Conservation (phyloP, 2,329 filamentous ascomycete genomes). For the Claviceps quebecensis region DNA sequence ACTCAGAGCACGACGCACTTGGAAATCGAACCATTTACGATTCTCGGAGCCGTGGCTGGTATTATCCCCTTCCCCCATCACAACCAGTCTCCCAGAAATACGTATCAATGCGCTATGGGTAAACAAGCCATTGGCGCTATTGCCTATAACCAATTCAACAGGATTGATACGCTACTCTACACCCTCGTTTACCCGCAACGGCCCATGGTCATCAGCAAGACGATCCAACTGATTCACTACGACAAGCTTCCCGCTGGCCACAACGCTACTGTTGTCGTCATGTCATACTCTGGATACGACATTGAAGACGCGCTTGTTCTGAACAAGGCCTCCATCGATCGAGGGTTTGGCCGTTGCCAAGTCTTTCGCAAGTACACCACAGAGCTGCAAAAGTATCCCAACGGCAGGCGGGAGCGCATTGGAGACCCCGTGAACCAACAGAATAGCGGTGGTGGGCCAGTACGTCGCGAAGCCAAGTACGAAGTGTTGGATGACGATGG, state of each 20-base stretch:
- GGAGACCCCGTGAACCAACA: slow-evolving; percentile 40
- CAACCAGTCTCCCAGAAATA: slow-evolving; percentile 97
- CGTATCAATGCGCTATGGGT: slow-evolving; percentile 99
- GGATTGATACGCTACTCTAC: slow-evolving; percentile 91
- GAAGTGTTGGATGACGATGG: slow-evolving; percentile 71
- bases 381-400: slow-evolving; percentile 77
- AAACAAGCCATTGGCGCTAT: slow-evolving; percentile 99
- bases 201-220: slow-evolving; percentile 93
- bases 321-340: slow-evolving; percentile 90
- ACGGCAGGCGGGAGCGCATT: slow-evolving; percentile 56
- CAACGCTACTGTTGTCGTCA: slow-evolving; percentile 94
- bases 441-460: slow-evolving; percentile 43
- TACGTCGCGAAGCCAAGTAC: slow-evolving; percentile 51
- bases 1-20: slow-evolving; percentile 77
- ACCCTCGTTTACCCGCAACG: slow-evolving; percentile 96
- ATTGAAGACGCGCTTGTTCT: slow-evolving; percentile 95
- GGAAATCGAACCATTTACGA: slow-evolving; percentile 95
- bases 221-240: slow-evolving; percentile 92
- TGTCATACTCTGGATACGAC: slow-evolving; percentile 99
- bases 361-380: slow-evolving; percentile 93
- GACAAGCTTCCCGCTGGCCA: slow-evolving; percentile 95
- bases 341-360: slow-evolving; percentile 91
- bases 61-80: slow-evolving; percentile 97
- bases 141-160: slow-evolving; percentile 93
- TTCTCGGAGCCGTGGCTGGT: slow-evolving; percentile 87